Percentiles rank a stretch among this genome's conserved stretches.
Evolutionary conservation across 2,329 filamentous ascomycete species (phyloP).

Genomic region (Cladosporium austrohemisphaericum): DNA sequence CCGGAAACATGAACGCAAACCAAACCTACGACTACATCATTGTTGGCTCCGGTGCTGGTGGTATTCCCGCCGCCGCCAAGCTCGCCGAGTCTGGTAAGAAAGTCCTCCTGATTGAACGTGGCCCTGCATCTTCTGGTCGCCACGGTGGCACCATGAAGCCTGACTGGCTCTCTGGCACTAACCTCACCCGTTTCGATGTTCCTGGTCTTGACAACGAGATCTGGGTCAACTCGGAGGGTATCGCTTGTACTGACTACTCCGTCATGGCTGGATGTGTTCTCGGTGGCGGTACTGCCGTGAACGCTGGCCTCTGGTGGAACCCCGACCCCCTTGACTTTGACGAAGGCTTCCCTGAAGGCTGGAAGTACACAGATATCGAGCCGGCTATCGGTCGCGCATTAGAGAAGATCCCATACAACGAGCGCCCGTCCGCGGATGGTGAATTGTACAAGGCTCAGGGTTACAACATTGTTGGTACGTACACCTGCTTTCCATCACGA

Average conservation of each 20-base stretch:
- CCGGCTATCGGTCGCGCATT: constrained; percentile 61
- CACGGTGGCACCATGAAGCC: constrained; percentile 62
- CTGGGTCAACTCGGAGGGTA: constrained; percentile 59
- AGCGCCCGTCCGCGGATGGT: constrained; percentile 62
- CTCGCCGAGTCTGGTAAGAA: constrained; percentile 62
- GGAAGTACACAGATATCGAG: constrained; percentile 63
- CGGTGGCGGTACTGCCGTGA: constrained; percentile 64
- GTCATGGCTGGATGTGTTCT: constrained; percentile 70
- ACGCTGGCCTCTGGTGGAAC: constrained; percentile 66
- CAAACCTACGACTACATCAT: constrained; percentile 61
- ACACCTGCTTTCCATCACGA: background rate
- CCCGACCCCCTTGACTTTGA: constrained; percentile 65
- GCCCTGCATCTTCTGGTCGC: constrained; percentile 56
- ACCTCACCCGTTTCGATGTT: constrained; percentile 67
- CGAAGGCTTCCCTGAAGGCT: constrained; percentile 67
- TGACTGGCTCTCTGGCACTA: constrained; percentile 58
- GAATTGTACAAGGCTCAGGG: constrained; percentile 62
- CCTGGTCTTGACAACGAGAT: constrained; percentile 70
- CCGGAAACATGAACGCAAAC: constrained; percentile 30
- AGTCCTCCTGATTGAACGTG: constrained; percentile 55
- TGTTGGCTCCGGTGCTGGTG: constrained; percentile 60
- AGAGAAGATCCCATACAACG: constrained; percentile 66
- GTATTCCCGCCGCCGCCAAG: constrained; percentile 57
- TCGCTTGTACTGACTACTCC: constrained; percentile 66
- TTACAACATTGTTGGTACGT: constrained; percentile 54